These are phyloP conservation scores for Apium graveolens DNA, from an alignment of 129 eudicot species.

Conservation along the genomic window DNA sequence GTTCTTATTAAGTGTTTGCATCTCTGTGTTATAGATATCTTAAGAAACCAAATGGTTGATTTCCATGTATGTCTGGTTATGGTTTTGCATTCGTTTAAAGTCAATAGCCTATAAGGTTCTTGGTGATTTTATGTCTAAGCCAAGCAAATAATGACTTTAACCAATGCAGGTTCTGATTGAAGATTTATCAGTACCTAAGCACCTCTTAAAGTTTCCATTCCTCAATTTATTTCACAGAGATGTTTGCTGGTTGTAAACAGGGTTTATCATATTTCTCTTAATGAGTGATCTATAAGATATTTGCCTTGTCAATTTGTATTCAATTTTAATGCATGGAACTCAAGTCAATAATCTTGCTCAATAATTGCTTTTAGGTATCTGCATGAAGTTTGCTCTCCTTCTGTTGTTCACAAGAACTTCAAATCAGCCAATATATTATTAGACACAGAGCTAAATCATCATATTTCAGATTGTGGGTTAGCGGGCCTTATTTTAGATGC, in stretches of 20 bases:
- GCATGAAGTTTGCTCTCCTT: constrained; percentile 98
- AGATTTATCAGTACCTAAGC: not conserved
- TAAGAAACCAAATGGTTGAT: not conserved
- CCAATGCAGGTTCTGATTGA: not conserved
- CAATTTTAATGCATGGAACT: not conserved
- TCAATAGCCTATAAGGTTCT: not conserved
- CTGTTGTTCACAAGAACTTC: constrained; percentile 72
- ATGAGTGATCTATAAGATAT: too few relatives aligned
- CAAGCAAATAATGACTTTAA: not conserved
- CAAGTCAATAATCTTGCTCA: not conserved
- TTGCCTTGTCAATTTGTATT: not conserved
- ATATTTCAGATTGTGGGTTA: constrained; percentile 83
- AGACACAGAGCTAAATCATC: constrained; percentile 87
- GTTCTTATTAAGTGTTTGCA: not conserved
- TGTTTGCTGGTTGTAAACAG: not conserved
- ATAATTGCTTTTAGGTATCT: constrained; percentile 50
- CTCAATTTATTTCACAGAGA: not conserved
- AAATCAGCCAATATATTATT: constrained; percentile 84
- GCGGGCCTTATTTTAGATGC: constrained; percentile 74
- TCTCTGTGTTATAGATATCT: not conserved
- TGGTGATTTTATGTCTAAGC: not conserved
- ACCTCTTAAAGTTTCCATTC: not conserved
- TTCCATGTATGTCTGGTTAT: not conserved
- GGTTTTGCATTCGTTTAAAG: not conserved
- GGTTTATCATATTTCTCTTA: not conserved